Base-by-base conservation (phyloP, 345 rosid genomes). In the Eutrema heterophyllum region DNA sequence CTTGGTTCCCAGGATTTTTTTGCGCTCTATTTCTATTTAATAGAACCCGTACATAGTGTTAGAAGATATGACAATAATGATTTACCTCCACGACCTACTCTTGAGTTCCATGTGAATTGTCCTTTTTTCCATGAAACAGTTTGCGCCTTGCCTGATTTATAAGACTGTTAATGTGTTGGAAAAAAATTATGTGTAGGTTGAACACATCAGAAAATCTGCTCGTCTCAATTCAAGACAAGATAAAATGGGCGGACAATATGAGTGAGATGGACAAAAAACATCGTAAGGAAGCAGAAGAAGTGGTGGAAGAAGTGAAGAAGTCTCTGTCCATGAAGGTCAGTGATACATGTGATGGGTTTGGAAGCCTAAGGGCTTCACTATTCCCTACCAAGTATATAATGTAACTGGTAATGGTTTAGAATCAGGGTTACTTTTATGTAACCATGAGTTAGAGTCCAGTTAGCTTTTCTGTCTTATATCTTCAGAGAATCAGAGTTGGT, bases 221-320 rank as follows among this genome's bases (percentile, higher is more conserved):
- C 18, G 75, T 82, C 39, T 78, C 98, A 8, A 90, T 96, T 82
- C 97, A 92, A 85, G 97, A 96, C 81, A 92, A 88, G 86, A 89
- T 96, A 65, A 96, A 92, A 75, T 96, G 99, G 99, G 99, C 98
- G 33, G 99, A 96, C 82, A 78, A 76, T n/a, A 92, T 86, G 96
- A 86, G 93, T 75, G 99, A 92, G 61, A 65, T 77, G 78, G 92
- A 92, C 84, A 90, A 86, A 82, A 89, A 84, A 79, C 96, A 90
- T 40, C 80, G 74, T 18, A 92, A 90, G 84, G 99, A 92, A 53
- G 84, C 88, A 8, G 97, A 90, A 68, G 97, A 92, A 68, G 78
- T 67, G 74, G 83, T 86, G 73, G 99, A 92, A 79, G 97, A 95
- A 56, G 84, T 89, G 72, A 95, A 88, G 77, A 95, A 88, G 85